Percentiles rank a stretch among this genome's conserved stretches.
Evolutionary conservation across 805 yeast species (phyloP).

Genomic region (Tetrapisispora phaffii): DNA sequence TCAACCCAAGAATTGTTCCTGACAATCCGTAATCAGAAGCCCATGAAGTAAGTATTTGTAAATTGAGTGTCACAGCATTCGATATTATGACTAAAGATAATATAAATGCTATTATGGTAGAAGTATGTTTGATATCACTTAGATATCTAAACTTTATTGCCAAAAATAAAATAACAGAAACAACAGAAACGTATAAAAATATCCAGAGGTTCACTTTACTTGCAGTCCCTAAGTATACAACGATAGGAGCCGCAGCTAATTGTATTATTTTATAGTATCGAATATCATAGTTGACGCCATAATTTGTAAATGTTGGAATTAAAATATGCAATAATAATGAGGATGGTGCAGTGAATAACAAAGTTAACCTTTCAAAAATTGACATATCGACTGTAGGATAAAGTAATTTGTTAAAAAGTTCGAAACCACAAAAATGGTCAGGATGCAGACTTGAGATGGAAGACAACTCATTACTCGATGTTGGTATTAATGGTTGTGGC

Average conservation of each 20-base stretch:
- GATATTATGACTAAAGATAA: conserved; percentile 63
- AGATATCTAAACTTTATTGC: background rate
- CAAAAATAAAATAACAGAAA: background rate
- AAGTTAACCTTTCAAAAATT: conserved; percentile 10
- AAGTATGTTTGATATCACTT: conserved; percentile 1
- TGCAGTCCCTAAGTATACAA: background rate
- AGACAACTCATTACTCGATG: background rate
- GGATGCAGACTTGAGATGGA: background rate
- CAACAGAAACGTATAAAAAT: background rate
- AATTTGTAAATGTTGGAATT: conserved; percentile 11
- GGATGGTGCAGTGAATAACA: conserved; percentile 19
- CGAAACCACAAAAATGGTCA: background rate
- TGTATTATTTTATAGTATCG: conserved; percentile 7
- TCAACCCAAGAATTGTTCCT: conserved; percentile 76
- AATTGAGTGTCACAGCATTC: conserved; percentile 33
- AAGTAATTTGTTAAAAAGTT: background rate
- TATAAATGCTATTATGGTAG: conserved; percentile 49
- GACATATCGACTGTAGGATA: background rate
- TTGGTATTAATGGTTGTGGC: background rate
- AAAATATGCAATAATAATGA: conserved; percentile 9
- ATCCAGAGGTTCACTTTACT: background rate
- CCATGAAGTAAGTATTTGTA: conserved; percentile 50
- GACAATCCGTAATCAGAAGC: conserved; percentile 52
- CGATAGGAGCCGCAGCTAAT: conserved; percentile 7
- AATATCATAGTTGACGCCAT: conserved; percentile 1